phyloP scores from a whole-genome alignment of 2,329 filamentous ascomycete genomes.

The Colletotrichum neosansevieriae region DNA sequence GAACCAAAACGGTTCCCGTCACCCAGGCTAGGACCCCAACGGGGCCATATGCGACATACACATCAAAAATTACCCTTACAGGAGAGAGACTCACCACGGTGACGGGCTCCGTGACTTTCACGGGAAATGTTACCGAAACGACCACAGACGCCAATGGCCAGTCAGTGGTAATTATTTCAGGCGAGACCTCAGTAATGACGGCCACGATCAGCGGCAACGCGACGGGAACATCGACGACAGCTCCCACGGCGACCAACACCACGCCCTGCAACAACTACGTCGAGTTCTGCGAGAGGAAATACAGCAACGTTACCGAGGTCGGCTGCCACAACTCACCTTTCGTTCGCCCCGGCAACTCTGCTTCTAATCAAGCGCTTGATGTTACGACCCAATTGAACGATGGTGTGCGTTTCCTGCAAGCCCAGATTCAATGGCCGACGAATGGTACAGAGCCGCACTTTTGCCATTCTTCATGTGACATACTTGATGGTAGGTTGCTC shows the following conservation, averaged over 20 bases:
- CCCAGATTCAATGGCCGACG: slow-evolving; percentile 70
- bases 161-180: slow-evolving; percentile 60
- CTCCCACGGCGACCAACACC: slow-evolving; percentile 72
- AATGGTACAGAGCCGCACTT: slow-evolving; percentile 72
- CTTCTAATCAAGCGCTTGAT: slow-evolving; percentile 78
- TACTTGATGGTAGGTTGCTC: slow-evolving; percentile 69
- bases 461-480: slow-evolving; percentile 86
- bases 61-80: slow-evolving; percentile 57
- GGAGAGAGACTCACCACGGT: slow-evolving; percentile 42
- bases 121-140: slow-evolving; percentile 47
- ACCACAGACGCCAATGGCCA: slow-evolving; percentile 47
- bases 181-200: slow-evolving; percentile 55
- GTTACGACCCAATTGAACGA: slow-evolving; percentile 82
- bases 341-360: slow-evolving; percentile 75
- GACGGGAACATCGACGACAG: slow-evolving; percentile 55
- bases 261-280: slow-evolving; percentile 83
- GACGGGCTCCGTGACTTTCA: slow-evolving; percentile 50
- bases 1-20: slow-evolving; percentile 41
- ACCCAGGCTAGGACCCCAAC: slow-evolving; percentile 55
- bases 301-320: slow-evolving; percentile 85
- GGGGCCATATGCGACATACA: slow-evolving; percentile 58
- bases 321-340: slow-evolving; percentile 88
- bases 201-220: slow-evolving; percentile 56
- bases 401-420: slow-evolving; percentile 75
- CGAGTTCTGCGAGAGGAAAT: slow-evolving; percentile 81